Evolutionary conservation across 139 green algal species (phyloP).

Genomic region (Closterium sp.): DNA sequence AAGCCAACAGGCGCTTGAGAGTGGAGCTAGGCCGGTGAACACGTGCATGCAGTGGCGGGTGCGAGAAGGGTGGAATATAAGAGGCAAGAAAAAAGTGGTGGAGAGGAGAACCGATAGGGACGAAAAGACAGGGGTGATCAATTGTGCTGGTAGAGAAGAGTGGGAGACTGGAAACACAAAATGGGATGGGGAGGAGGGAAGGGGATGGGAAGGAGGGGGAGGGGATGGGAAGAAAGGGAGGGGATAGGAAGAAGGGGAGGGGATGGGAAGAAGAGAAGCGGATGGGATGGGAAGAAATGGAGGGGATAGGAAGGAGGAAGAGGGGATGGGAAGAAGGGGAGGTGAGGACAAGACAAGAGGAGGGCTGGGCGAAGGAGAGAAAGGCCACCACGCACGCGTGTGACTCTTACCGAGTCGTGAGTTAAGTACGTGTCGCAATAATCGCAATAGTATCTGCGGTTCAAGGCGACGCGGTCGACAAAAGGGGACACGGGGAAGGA

Average conservation of each 20-base stretch:
- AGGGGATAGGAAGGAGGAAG: too few relatives aligned
- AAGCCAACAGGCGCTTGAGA: not conserved
- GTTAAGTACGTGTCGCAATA: conserved; percentile 92
- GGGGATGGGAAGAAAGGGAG: too few relatives aligned
- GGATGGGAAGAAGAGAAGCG: too few relatives aligned
- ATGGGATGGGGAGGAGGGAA: too few relatives aligned
- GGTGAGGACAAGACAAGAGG: not conserved
- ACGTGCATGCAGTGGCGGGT: not conserved
- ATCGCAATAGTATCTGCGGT: conserved; percentile 69
- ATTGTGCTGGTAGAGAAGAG: too few relatives aligned
- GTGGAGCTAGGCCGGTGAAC: not conserved
- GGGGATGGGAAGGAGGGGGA: too few relatives aligned
- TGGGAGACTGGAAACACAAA: too few relatives aligned
- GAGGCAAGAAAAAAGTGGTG: too few relatives aligned
- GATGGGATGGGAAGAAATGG: too few relatives aligned
- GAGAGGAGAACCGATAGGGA: too few relatives aligned
- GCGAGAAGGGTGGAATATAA: not conserved
- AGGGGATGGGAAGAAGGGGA: not conserved
- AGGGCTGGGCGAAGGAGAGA: not conserved
- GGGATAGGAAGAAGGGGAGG: too few relatives aligned
- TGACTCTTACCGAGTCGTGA: conserved; percentile 77
- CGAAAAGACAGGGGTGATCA: too few relatives aligned
- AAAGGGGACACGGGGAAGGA: not conserved
- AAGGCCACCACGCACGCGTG: not conserved
- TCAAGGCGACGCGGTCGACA: not conserved